Evolutionary conservation across 2,329 filamentous ascomycete species (phyloP), one percentile per base, ranked within the genome.

Genomic region (Mycosphaerella sp.): DNA sequence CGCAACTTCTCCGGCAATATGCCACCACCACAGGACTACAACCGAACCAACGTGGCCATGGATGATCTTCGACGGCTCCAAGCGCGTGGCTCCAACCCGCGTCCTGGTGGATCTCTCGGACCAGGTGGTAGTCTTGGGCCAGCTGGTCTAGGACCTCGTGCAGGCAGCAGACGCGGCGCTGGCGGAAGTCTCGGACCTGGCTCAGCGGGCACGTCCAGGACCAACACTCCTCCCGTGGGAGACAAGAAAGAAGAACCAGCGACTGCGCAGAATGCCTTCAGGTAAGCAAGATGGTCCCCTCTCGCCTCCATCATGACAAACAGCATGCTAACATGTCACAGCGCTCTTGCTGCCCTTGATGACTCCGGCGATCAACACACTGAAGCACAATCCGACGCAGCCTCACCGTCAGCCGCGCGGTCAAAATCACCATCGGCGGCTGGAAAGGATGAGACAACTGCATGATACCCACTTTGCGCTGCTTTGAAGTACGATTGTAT

Each of bases 191-290:
- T 67, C 29, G 60, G 55, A 26, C 58, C 63, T 32, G 63, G 62
- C n/a, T 96, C 91, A 58, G 87, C 83, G 64, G 82, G 85, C 62
- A 95, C 89, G 52, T 96, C 91, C 56, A 85, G 93, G 63, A 95
- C 89, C 53, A 89, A 87, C 65, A 97, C 92, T 46, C 91, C 91
- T 52, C 87, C 90, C 44, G 78, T 78, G 23, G 76, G 78, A 65
- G 81, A 81, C 65, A 78, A 79, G 66, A 78, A 80, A 64, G 77
- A 79, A 59, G 82, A 85, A 71, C 78, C 82, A 62, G 85, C 82
- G 56, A 87, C 87, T 32, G 69, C 73, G 67, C 83, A 85, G 63
- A 98, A 98, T 78, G 86, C 91, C 64, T 98, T 95, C 77, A 92
- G 89, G 91, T 96, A 83, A 79, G 86, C 34, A 9, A 38, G 64